Base-by-base conservation (phyloP, 176 grass and related monocot species). In the Aegilops bicornis region DNA sequence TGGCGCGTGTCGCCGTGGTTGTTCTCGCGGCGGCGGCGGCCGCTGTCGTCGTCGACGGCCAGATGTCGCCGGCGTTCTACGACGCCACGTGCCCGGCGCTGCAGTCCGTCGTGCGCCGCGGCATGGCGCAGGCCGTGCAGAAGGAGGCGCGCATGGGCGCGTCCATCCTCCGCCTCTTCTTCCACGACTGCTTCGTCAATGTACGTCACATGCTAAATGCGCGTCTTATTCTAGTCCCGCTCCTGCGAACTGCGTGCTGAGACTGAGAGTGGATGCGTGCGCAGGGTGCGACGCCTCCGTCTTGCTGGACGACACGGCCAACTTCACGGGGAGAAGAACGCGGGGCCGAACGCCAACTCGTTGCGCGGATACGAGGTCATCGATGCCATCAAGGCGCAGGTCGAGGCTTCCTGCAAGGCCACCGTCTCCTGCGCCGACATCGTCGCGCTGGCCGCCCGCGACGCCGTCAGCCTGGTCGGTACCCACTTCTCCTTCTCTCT, bases 161-260 rank as follows among this genome's bases (percentile, higher is more conserved):
- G 1, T 95, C 92, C 42, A 69, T 97, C 75, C 79, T 97, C 74
- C 90, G 92, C 43, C 86, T 97, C 30, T 86, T 88, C 81, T 97
- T 92, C 90, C 92, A 94, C 82, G 95, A 97, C 82, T 97, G 95
- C 84, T 97, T 97, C 81, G 90, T 92, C 84, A 89, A 94, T 71
- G 92, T 94, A 85, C 42, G 72, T 1, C 68, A 71, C 68, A 77
- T 85, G 3, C 10, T 43, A 43, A 43, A 89, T 36, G 89, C 89
- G 63, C 24, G 37, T 74, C 71, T 52, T 52, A 6, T 52, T 52
- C 48, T 17, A 52, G 48, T 17, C 48, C 48, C 1, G 4, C 48
- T 31, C 17, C 8, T 20, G 42, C 3, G 8, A 27, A 8, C 45
- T 7, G 37, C 43, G 25, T 27, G 43, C 19, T 20, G 43, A 10